These are phyloP conservation scores for Diaporthe citri DNA, from an alignment of 2,329 filamentous ascomycete genomes.

Conservation along the genomic window DNA sequence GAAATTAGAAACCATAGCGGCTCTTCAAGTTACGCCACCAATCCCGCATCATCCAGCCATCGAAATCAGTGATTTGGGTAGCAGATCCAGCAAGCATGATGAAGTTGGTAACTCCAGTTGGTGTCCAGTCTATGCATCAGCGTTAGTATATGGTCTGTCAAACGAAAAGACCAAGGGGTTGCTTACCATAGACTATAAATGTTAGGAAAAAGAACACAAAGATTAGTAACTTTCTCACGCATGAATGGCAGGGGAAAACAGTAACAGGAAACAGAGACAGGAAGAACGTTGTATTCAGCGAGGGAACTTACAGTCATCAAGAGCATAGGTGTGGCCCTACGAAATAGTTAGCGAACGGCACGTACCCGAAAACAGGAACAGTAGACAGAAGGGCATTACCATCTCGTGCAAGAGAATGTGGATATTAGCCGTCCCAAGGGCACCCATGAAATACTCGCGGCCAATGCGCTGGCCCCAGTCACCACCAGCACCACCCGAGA, in stretches of 20 bases:
- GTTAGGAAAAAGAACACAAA: neutral
- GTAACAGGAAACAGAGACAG: neutral
- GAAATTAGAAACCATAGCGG: neutral
- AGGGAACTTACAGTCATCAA: constrained; percentile 9
- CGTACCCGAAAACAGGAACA: neutral
- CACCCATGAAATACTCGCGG: constrained; percentile 57
- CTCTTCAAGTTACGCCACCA: constrained; percentile 53
- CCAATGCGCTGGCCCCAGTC: constrained; percentile 62
- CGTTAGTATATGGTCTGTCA: neutral
- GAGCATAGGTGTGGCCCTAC: constrained; percentile 6
- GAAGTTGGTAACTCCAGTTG: constrained; percentile 56
- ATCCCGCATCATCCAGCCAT: constrained; percentile 62
- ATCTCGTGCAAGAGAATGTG: constrained; percentile 51
- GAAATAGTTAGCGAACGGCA: neutral
- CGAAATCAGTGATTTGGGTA: constrained; percentile 59
- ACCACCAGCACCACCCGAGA: constrained; percentile 58
- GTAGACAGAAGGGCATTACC: neutral
- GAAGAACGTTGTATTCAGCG: neutral
- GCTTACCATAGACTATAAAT: constrained; percentile 10
- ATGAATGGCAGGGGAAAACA: neutral
- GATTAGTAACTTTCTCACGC: neutral
- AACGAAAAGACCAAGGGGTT: rapidly evolving
- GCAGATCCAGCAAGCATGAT: constrained; percentile 60
- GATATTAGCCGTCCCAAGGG: constrained; percentile 52
- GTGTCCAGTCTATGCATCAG: constrained; percentile 50